Conservation (phyloP, 129 eudicot species). For the Chrysanthemum makinoi region DNA sequence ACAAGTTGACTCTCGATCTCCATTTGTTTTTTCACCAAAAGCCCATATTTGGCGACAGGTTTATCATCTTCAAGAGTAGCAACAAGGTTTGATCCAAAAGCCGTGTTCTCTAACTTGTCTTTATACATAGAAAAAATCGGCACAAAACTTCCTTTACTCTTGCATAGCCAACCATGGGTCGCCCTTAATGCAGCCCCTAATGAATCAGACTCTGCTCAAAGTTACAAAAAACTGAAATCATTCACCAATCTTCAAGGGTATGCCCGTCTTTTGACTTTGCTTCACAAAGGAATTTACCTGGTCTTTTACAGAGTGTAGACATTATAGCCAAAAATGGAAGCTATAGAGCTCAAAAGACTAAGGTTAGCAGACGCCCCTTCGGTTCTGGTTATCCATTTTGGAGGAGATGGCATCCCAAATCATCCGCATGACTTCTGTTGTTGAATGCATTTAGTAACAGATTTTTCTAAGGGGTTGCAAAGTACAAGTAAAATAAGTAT, state of each 20-base stretch:
- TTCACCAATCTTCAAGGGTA: neutral
- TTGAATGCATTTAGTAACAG: neutral
- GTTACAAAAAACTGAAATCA: neutral
- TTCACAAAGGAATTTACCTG: slow-evolving; percentile 40
- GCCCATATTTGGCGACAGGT: slow-evolving; percentile 53
- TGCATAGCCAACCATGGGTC: slow-evolving; percentile 95
- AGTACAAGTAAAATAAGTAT: too few relatives aligned
- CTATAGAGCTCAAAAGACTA: slow-evolving; percentile 54
- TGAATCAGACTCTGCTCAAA: slow-evolving; percentile 32
- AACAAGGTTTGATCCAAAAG: slow-evolving; percentile 70
- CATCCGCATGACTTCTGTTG: slow-evolving; percentile 71
- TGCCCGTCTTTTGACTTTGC: slow-evolving; percentile 1
- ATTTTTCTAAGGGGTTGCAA: neutral
- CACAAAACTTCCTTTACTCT: slow-evolving; percentile 54
- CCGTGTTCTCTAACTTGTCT: slow-evolving; percentile 61
- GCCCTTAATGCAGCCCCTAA: slow-evolving; percentile 94
- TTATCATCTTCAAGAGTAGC: slow-evolving; percentile 50
- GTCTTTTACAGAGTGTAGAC: slow-evolving; percentile 67
- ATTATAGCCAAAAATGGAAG: slow-evolving; percentile 77
- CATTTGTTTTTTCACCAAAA: slow-evolving; percentile 67
- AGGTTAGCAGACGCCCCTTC: slow-evolving; percentile 94
- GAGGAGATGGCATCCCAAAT: slow-evolving; percentile 95
- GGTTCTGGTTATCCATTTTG: slow-evolving; percentile 75
- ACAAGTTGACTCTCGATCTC: slow-evolving; percentile 93
- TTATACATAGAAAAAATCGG: slow-evolving; percentile 63